These are phyloP conservation scores for Spencermartinsiella ligniputridi DNA, from an alignment of 1,139 yeast genomes.

Conservation along the genomic window DNA sequence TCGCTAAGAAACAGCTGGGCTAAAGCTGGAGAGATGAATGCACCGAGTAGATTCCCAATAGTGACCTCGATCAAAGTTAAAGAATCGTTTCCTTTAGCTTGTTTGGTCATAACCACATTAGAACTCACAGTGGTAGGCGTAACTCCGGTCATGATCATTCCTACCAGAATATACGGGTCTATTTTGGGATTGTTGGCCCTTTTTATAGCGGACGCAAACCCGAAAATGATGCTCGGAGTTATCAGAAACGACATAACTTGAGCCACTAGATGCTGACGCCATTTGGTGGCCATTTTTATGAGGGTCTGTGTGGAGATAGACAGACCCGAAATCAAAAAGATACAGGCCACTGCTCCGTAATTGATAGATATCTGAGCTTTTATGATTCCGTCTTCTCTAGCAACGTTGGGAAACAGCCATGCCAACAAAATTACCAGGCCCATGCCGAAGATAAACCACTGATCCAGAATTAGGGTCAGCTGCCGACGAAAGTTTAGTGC, in stretches of 20 bases:
- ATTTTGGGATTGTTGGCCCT: slow-evolving; percentile 54
- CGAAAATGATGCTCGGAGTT: slow-evolving; percentile 72
- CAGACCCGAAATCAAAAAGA: slow-evolving; percentile 75
- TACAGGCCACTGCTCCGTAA: slow-evolving; percentile 83
- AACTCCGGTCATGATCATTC: slow-evolving; percentile 74
- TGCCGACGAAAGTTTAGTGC: background rate
- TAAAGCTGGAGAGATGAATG: slow-evolving; percentile 80
- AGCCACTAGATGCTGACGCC: slow-evolving; percentile 80
- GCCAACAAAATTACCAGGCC: slow-evolving; percentile 75
- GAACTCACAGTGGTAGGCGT: slow-evolving; percentile 92
- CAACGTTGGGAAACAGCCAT: slow-evolving; percentile 73
- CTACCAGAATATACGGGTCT: slow-evolving; percentile 70
- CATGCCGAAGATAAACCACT: slow-evolving; percentile 71
- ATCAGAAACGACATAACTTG: slow-evolving; percentile 64
- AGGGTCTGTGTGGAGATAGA: slow-evolving; percentile 66
- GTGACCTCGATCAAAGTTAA: slow-evolving; percentile 80
- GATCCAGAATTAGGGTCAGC: slow-evolving; percentile 18
- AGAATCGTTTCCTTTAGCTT: slow-evolving; percentile 75
- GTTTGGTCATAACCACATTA: slow-evolving; percentile 82
- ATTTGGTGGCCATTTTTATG: slow-evolving; percentile 55
- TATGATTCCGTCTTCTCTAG: slow-evolving; percentile 75
- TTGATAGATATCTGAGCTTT: slow-evolving; percentile 70
- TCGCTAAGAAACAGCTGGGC: slow-evolving; percentile 61
- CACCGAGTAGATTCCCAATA: slow-evolving; percentile 78
- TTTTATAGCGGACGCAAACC: slow-evolving; percentile 64